A percentile compares a stretch with the other conserved stretches of the same genome.
These are phyloP conservation scores for Fusarium tjaetaba DNA, from an alignment of 2,329 filamentous ascomycete genomes.

Conservation along the genomic window DNA sequence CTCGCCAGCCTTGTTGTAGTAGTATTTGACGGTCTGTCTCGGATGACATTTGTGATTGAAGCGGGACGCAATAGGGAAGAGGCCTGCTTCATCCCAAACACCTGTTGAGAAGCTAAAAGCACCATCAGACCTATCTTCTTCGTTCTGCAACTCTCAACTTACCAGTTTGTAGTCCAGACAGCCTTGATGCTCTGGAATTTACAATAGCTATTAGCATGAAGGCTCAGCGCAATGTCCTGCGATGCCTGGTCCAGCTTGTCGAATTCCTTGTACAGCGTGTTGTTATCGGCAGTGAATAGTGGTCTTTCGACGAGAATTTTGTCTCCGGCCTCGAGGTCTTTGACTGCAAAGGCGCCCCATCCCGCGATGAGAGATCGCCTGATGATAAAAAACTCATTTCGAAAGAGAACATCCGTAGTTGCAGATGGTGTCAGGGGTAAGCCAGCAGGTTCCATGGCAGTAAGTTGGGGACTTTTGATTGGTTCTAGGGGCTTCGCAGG, in stretches of 20 bases:
- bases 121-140: not conserved
- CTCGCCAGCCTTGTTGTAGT: constrained; percentile 48
- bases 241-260: constrained; percentile 45
- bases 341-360: constrained; percentile 58
- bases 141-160: constrained; percentile 36
- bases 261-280: constrained; percentile 50
- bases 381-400: constrained; percentile 55
- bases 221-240: constrained; percentile 48
- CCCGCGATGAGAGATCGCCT: constrained; percentile 54
- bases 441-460: not conserved
- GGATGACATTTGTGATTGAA: constrained; percentile 68
- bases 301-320: constrained; percentile 58
- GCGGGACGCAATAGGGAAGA: constrained; percentile 63
- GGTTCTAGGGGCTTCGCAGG: constrained; percentile 25
- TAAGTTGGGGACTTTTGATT: not conserved
- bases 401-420: constrained; percentile 36
- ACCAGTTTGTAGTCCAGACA: constrained; percentile 60
- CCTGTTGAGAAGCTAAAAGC: constrained; percentile 44
- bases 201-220: constrained; percentile 50
- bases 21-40: constrained; percentile 55
- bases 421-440: constrained; percentile 5
- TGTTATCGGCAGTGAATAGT: constrained; percentile 49
- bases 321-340: constrained; percentile 51
- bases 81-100: constrained; percentile 43
- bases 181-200: constrained; percentile 48